Conservation (phyloP, 163 green algal genomes). For the Chlamydomonas reinhardtii region DNA sequence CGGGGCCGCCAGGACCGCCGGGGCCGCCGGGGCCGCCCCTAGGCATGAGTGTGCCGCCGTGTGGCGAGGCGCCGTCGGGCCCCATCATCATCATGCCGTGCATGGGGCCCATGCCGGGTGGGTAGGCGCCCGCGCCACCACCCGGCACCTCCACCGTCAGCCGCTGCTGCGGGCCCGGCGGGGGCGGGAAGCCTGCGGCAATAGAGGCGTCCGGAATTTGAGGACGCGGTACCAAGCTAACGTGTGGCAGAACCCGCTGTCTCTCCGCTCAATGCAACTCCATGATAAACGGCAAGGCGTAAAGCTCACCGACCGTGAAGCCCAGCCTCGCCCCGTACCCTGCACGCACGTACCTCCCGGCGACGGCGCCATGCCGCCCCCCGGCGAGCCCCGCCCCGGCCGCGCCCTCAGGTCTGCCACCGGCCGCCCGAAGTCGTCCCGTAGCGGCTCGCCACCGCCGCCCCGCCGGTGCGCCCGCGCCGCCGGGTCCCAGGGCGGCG, state of each 20-base stretch:
- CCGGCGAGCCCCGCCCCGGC: not conserved
- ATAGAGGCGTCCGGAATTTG: not conserved
- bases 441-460: conserved; percentile 45
- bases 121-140: conserved; percentile 15
- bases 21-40: not conserved
- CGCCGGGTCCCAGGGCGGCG: conserved; percentile 51
- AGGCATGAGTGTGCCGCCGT: conserved; percentile 1
- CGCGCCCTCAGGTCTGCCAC: conserved; percentile 45
- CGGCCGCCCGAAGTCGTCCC: conserved; percentile 25
- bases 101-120: not conserved
- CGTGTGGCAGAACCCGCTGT: too few species aligned
- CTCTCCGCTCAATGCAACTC: too few species aligned
- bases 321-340: not conserved
- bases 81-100: too few species aligned
- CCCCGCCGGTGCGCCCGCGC: conserved; percentile 29
- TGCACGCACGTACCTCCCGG: not conserved
- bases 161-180: not conserved
- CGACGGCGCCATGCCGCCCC: not conserved
- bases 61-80: too few species aligned
- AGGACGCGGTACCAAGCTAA: too few species aligned
- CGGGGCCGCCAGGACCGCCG: too few species aligned
- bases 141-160: conserved; percentile 23
- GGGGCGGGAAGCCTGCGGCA: conserved; percentile 5
- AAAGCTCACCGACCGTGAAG: too few species aligned
- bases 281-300: not conserved